Evolutionary conservation across 176 grass and related monocot genomes (phyloP).

Genomic region (Zizania latifolia): DNA sequence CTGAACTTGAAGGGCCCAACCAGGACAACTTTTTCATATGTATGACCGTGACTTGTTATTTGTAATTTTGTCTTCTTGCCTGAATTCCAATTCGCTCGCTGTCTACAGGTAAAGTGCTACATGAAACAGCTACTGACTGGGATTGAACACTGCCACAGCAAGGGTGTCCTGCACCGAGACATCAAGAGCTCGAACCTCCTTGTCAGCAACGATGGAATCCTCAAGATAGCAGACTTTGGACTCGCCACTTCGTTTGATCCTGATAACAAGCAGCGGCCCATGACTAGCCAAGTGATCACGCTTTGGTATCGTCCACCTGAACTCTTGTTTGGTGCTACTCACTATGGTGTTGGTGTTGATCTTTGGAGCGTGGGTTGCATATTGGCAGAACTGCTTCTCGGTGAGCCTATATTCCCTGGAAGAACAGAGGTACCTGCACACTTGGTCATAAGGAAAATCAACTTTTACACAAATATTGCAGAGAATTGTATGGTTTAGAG

Average conservation of each 20-base stretch:
- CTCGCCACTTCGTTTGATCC: conserved; percentile 68
- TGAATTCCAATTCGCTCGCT: not conserved
- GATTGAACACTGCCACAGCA: conserved; percentile 82
- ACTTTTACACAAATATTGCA: conserved; percentile 6
- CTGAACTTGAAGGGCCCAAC: not conserved
- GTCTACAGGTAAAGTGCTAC: conserved; percentile 84
- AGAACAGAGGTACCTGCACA: conserved; percentile 70
- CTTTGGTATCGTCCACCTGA: conserved; percentile 98
- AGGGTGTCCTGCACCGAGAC: conserved; percentile 79
- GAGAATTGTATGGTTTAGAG: not conserved
- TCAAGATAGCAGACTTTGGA: conserved; percentile 97
- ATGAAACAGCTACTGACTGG: conserved; percentile 83
- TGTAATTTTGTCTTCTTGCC: conserved; percentile 11
- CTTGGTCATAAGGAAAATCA: not conserved
- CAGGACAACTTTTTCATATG: conserved; percentile 11
- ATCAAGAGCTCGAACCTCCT: conserved; percentile 94
- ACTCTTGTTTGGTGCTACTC: conserved; percentile 77
- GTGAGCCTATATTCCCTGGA: conserved; percentile 65
- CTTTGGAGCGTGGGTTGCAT: conserved; percentile 96
- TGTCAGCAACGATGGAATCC: conserved; percentile 61
- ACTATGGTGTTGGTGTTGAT: conserved; percentile 78
- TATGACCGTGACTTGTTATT: not conserved
- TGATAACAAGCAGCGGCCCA: conserved; percentile 32
- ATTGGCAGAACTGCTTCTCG: conserved; percentile 73
- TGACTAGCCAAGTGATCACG: conserved; percentile 91